Base-by-base conservation (phyloP, 768 basidiomycete species). In the Gloeostereum incarnatum region DNA sequence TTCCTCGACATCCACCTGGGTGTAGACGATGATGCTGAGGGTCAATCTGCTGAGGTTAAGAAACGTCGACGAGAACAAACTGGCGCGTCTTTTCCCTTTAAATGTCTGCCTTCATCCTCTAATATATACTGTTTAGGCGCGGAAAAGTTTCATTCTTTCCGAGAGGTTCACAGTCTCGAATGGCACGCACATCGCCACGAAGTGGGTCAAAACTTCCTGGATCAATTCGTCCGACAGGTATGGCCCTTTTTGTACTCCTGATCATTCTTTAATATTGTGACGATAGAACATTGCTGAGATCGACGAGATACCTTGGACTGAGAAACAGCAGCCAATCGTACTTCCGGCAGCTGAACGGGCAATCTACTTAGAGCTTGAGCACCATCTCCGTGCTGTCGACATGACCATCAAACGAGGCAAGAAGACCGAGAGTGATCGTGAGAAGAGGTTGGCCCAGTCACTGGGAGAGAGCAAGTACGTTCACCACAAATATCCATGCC, bases 71-170 rank as follows among this genome's bases (percentile, higher is more conserved):
- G 78, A 33, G 90, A 94, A 42, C 83, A 85, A 53, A 96, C 93
- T 16, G 81, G 87, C 83, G 56, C 42, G 65, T 50, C n/a, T 36
- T 41, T 5, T 10, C 18, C 29, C 29, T 3, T 13, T n/a, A n/a
- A n/a, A n/a, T n/a, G n/a, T n/a, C n/a, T n/a, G n/a, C 17, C 17
- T 5, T 36, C 29, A n/a, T 14, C 24, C 18, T 31, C 19, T 23
- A 8, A 24, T 26, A 19, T 3, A n/a, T 21, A 5, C 19, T 17
- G 14, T 31, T 26, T 48, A 90, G 86, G 75, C 42, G 90, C 84
- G 36, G 93, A 97, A 58, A 76, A 78, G 46, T 97, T 97, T 71
- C 91, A 96, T 55, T 92, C 92, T 2, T 97, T 91, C 80, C 81
- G 92, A 18, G 93, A 97, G 51, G 85, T 91, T 8, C 90, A 88